Base-by-base conservation (phyloP, 345 rosid species). In the Populus simonii region DNA sequence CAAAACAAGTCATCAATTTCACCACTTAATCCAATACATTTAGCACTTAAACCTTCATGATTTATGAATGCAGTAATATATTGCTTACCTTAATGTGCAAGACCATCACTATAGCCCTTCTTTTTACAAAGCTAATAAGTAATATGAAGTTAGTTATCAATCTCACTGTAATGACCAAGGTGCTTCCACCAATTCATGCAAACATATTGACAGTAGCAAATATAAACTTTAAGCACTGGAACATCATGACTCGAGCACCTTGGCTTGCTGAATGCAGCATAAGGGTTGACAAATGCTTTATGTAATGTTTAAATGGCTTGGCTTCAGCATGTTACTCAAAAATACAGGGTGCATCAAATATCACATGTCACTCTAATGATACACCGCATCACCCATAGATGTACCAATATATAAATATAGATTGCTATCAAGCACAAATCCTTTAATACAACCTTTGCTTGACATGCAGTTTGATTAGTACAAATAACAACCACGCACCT, bases 401-500 rank as follows among this genome's bases (percentile, higher is more conserved):
- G 11, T 7, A 55, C 61, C 61, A 22, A 8, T 20, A 55, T 55
- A 55, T 8, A 55, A 22, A 20, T 20, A 59, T 59, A 59, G 29
- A 59, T n/a, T 10, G 27, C 65, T 10, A 59, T 23, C 27, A 59
- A 25, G 27, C 63, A 57, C 63, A 59, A 23, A 59, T 59, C 29
- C 29, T 59, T 59, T 10, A 23, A n/a, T 23, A 59, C 22, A 23
- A 59, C 27, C 29, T 59, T 55, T 59, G 65, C 65, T 59, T 6
- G n/a, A 59, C 65, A 59, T 59, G 29, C 29, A 59, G 65, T 23
- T 9, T 59, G 65, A 25, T 12, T 59, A 59, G 27, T 59, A 12
- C 63, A 51, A 47, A 39, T 18, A 71, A 33, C n/a, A 6, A 66
- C 11, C 1, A 51, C 15, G 8, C 70, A 81, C 84, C 84, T 81